These are phyloP conservation scores for Phytophthora crassamura DNA, from an alignment of 352 stramenopile genomes.

Conservation along the genomic window DNA sequence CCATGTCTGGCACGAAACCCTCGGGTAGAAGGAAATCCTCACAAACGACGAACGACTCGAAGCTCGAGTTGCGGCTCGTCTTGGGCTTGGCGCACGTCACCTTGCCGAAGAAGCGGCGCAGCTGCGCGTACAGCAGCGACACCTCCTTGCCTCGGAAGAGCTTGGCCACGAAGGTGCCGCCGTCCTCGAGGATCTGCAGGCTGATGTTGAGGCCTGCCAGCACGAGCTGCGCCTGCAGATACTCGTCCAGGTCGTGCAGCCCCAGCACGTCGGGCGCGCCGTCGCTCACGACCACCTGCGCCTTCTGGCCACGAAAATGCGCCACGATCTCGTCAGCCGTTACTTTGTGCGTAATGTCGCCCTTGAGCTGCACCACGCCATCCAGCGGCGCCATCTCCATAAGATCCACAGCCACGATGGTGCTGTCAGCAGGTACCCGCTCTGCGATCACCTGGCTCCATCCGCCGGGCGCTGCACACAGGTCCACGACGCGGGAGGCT, in stretches of 20 bases:
- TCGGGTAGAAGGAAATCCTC: slow-evolving; percentile 63
- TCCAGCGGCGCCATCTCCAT: slow-evolving; percentile 98
- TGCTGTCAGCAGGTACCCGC: slow-evolving; percentile 51
- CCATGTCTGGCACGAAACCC: slow-evolving; percentile 67
- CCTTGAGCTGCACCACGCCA: slow-evolving; percentile 74
- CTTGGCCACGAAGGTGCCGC: slow-evolving; percentile 86
- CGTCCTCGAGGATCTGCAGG: slow-evolving; percentile 72
- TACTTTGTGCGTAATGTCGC: slow-evolving; percentile 84
- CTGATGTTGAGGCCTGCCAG: slow-evolving; percentile 84
- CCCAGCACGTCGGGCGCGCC: slow-evolving; percentile 98
- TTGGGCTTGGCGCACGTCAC: slow-evolving; percentile 89
- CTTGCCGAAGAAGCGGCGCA: slow-evolving; percentile 70
- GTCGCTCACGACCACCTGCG: slow-evolving; percentile 99
- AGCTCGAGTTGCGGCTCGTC: slow-evolving; percentile 84
- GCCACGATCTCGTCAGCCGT: slow-evolving; percentile 79
- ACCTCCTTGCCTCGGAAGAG: slow-evolving; percentile 87
- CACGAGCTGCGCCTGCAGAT: slow-evolving; percentile 82
- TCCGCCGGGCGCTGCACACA: slow-evolving; percentile 84
- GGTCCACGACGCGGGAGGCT: slow-evolving; percentile 84
- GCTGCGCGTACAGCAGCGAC: slow-evolving; percentile 73
- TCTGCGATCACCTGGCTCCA: slow-evolving; percentile 90
- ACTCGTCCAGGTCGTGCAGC: slow-evolving; percentile 84
- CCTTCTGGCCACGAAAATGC: slow-evolving; percentile 79
- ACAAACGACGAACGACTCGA: slow-evolving; percentile 86
- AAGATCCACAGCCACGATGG: slow-evolving; percentile 84